Evolutionary conservation across 2,329 filamentous ascomycete species (phyloP), one percentile per base, ranked within the genome.

Genomic region (Thermothelomyces thermophilus): DNA sequence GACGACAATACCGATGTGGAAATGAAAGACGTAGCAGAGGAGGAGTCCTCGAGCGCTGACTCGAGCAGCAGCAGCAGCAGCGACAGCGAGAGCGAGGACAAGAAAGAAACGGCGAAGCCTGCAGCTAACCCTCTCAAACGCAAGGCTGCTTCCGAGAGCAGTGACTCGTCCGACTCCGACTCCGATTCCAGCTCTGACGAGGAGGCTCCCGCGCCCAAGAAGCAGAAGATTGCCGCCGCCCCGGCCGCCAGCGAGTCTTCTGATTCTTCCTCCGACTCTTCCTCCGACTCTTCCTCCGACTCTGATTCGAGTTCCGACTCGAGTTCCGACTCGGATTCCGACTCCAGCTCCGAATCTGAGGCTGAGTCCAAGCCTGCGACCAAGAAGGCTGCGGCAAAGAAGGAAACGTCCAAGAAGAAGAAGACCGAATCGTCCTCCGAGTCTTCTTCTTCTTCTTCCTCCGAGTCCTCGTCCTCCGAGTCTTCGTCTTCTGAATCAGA

Each of bases 131-230:
- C 68, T 2, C 62, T 77, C 51, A 84, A 84, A 62, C 73, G 79
- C 33, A 78, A 80, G 69, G 77, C 77, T 7, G 56, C 61, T 20
- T 64, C 68, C 5, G 62, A 65, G 37, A 68, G 63, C 60, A 64
- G 66, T 56, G 72, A 67, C 51, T 70, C 68, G 7, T 62, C 61
- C 47, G 63, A 62, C 26, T 62, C 60, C 2, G 58, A 62, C 28
- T 62, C 60, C 2, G 58, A 63, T 41, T 74, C 73, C 16, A 69
- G 67, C 55, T 73, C 70, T 8, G 72, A 74, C 34, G 70, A 70
- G 35, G 70, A 75, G 51, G 66, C 66, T 11, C 75, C 73, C 6
- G 70, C 70, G 54, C 57, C 68, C 22, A 83, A 83, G 70, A 82
- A 79, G 66, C 65, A 64, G 54, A 74, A 72, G 63, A 70, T 67